phyloP scores from a whole-genome alignment of 2,329 filamentous ascomycete species.

The Xylariaceae sp. region DNA sequence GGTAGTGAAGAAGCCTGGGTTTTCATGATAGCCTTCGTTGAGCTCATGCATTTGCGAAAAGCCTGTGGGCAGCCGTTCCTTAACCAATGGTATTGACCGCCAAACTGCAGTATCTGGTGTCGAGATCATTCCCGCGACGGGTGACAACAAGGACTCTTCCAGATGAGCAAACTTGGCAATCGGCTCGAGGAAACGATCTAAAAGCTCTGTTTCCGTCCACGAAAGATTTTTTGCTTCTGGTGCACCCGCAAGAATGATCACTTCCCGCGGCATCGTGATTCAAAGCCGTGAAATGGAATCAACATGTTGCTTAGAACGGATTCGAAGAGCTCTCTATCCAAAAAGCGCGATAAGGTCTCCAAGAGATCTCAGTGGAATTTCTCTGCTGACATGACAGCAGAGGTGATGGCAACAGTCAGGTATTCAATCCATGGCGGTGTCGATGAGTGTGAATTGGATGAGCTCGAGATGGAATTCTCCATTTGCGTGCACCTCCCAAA shows the following conservation, averaged over 20 bases:
- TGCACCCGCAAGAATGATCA: slow-evolving; percentile 24
- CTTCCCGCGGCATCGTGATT: slow-evolving; percentile 22
- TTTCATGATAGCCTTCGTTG: slow-evolving; percentile 24
- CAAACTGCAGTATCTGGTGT: slow-evolving; percentile 37
- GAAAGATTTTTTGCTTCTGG: slow-evolving; percentile 20
- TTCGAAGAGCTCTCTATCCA: too few species aligned
- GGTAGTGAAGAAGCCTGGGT: slow-evolving; percentile 45
- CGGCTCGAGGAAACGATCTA: slow-evolving; percentile 39
- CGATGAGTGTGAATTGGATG: too few species aligned
- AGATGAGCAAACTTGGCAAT: slow-evolving; percentile 26
- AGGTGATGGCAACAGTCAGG: too few species aligned
- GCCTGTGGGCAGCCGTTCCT: slow-evolving; percentile 44
- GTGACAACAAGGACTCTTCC: slow-evolving; percentile 3
- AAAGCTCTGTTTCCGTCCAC: slow-evolving; percentile 34
- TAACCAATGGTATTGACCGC: slow-evolving; percentile 49
- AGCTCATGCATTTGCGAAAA: slow-evolving; percentile 47
- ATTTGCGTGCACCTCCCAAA: too few species aligned
- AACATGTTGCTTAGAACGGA: slow-evolving; percentile 1
- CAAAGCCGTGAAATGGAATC: slow-evolving; percentile 3
- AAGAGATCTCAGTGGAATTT: too few species aligned
- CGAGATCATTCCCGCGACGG: slow-evolving; percentile 13
- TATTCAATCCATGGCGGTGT: too few species aligned
- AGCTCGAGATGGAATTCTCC: too few species aligned
- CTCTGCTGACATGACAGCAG: too few species aligned
- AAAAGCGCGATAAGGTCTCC: too few species aligned